A percentile compares a stretch with the other conserved stretches of the same genome.
These are phyloP conservation scores for Aspergillus sp. DNA, from an alignment of 2,329 filamentous ascomycete genomes.

Conservation along the genomic window DNA sequence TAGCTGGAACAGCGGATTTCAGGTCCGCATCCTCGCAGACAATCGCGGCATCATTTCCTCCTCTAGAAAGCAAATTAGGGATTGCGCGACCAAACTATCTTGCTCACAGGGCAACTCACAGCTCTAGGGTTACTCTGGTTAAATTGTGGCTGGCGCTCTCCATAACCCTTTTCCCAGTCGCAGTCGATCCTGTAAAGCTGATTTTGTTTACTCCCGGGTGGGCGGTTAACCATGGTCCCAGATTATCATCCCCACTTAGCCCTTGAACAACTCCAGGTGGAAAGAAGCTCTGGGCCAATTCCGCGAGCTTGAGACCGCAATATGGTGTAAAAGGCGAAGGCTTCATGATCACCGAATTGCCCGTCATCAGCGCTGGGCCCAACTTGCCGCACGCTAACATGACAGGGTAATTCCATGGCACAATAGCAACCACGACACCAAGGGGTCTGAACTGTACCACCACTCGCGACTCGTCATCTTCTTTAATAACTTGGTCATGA, in stretches of 20 bases:
- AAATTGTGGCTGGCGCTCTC: constrained; percentile 34
- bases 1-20: not conserved
- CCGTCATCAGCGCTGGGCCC: constrained; percentile 52
- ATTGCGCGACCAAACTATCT: too few relatives aligned
- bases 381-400: constrained; percentile 53
- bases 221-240: not conserved
- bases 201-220: constrained; percentile 24
- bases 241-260: constrained; percentile 10
- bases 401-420: constrained; percentile 60
- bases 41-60: constrained; percentile 43
- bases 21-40: constrained; percentile 6
- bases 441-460: constrained; percentile 35
- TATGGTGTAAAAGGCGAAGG: not conserved
- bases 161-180: constrained; percentile 22
- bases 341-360: constrained; percentile 56
- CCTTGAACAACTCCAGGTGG: constrained; percentile 7
- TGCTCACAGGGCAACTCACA: constrained; percentile 18
- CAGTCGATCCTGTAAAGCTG: constrained; percentile 20
- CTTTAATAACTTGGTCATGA: too few relatives aligned
- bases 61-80: constrained; percentile 12
- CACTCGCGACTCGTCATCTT: constrained; percentile 41
- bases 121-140: constrained; percentile 49
- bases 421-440: constrained; percentile 54
- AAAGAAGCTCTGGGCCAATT: not conserved
- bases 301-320: not conserved